Evolutionary conservation across 768 basidiomycete species (phyloP), one percentile per base, ranked within the genome.

Genomic region (Boletus subparvulus): DNA sequence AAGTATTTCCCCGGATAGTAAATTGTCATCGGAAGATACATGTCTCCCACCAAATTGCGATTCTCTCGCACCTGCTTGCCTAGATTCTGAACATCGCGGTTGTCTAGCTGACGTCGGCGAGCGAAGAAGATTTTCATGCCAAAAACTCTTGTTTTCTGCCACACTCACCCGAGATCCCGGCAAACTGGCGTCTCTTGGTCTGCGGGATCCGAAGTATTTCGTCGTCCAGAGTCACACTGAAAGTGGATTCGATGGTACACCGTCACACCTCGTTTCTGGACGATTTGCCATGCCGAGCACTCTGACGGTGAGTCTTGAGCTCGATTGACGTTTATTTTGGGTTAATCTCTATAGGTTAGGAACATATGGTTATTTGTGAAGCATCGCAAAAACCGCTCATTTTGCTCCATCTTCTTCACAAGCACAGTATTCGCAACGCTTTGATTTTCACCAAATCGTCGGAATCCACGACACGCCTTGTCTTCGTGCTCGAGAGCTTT

Each of bases 401-500:
- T 63, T 83, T 99, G 52, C 89, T 97, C 72, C 80, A 98, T 66
- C 86, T 99, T 49, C 78, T 97, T 3, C 86, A 89, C 65, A 68
- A 75, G 9, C 78, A 75, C 46, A 65, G 76, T 9, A 78, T 94
- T 21, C 77, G 72, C 10, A 89, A 90, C 56, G 90, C 88, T 0
- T 78, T 99, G 35, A 87, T 97, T 32, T 99, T 99, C 75, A 97
- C 96, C n/a, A 98, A 98, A 74, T 93, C 90, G 0, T 88, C 95
- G 6, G 95, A 98, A 68, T 93, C 92, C 0, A 91, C 94, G 0
- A 76, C 78, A 4, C 83, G 96, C 10, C 84, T 98, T 8, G 87
- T 94, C 28, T 82, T 79, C 40, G 78, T 98, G 12, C 84, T 98
- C 61, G 82, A 88, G 26, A 88, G 88, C 63, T 94, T 97, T 61